A percentile compares a stretch with the other conserved stretches of the same genome.
Conservation (phyloP, 495 filamentous ascomycete species). For the Trichoderma reesei region DNA sequence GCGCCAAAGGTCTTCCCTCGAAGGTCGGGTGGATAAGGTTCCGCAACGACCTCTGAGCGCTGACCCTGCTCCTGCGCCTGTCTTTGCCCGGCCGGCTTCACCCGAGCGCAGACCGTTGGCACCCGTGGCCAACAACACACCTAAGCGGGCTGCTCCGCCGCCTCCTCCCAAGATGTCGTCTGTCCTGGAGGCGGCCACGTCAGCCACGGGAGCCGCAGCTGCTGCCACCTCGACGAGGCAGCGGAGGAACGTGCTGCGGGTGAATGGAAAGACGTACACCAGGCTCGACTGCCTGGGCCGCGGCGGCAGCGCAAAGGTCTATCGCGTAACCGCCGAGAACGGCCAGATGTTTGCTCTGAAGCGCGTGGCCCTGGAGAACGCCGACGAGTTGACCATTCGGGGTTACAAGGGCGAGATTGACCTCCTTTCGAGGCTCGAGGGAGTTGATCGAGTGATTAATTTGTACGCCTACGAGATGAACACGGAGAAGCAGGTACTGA, state of each 20-base stretch:
- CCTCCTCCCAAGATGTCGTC: slow-evolving; percentile 94
- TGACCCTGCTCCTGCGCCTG: slow-evolving; percentile 21
- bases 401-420: slow-evolving; percentile 98
- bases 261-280: slow-evolving; percentile 87
- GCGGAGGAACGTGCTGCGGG: slow-evolving; percentile 67
- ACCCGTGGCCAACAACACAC: slow-evolving; percentile 70
- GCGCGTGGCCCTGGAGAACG: slow-evolving; percentile 78
- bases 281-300: slow-evolving; percentile 82
- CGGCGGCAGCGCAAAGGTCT: slow-evolving; percentile 87
- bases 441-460: slow-evolving; percentile 79
- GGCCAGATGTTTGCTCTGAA: slow-evolving; percentile 91
- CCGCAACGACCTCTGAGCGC: slow-evolving; percentile 31
- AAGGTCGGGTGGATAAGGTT: slow-evolving; percentile 52
- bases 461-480: slow-evolving; percentile 92
- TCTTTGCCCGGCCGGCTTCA: slow-evolving; percentile 26
- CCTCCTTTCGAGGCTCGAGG: slow-evolving; percentile 67
- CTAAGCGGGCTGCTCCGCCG: slow-evolving; percentile 67
- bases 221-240: slow-evolving; percentile 55
- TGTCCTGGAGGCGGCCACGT: slow-evolving; percentile 81
- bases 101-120: slow-evolving; percentile 63
- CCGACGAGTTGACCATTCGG: slow-evolving; percentile 69
- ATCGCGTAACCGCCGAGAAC: slow-evolving; percentile 94
- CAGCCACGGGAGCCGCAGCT: slow-evolving; percentile 68
- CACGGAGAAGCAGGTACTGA: slow-evolving; percentile 72
- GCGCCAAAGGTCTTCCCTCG: slow-evolving; percentile 50